Evolutionary conservation across 345 rosid genomes (phyloP), one percentile per base, ranked within the genome.

Genomic region (Ricinus communis): DNA sequence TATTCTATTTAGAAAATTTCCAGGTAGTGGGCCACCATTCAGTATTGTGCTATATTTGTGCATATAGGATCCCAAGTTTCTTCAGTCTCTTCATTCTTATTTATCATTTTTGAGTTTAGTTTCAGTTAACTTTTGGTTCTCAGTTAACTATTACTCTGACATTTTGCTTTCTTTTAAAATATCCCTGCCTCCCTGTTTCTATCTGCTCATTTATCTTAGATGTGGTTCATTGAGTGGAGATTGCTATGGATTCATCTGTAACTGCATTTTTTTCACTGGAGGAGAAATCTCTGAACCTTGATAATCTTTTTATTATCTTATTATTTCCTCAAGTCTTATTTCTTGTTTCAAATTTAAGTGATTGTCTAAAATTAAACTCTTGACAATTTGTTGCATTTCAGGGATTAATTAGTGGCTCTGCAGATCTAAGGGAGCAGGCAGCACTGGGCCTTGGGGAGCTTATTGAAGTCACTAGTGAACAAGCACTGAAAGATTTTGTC

Each of bases 381-480:
- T 18, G 1, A n/a, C n/a, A 3, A 25, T 65, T 16, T 57, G 15
- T 69, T 75, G 50, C 62, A 43, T 57, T 22, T 27, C 79, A 95
- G 99, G 97, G 97, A 70, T 84, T 95, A 66, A 81, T 84, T 30
- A 90, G 97, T 77, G 97, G 97, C 66, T 92, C 97, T 62, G 92
- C 97, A 5, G 99, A 95, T 58, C 65, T 92, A 70, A 85, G 97
- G 77, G 97, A 92, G 85, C 99, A 92, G 82, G 99, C 99, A 52
- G 97, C 99, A 15, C 68, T 92, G 69, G 97, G 99, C 77, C 96
- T 95, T 64, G 99, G 99, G 68, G 97, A 95, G 85, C 96, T 95
- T 66, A 84, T 95, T 77, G 97, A 95, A 85, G 96, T 92, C 77
- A 95, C 99, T 51, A 92, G 97, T 53, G 99, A 95, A 80, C 85